Base-by-base conservation (phyloP, 805 yeast species). In the Zygoascus flipseniorum region DNA sequence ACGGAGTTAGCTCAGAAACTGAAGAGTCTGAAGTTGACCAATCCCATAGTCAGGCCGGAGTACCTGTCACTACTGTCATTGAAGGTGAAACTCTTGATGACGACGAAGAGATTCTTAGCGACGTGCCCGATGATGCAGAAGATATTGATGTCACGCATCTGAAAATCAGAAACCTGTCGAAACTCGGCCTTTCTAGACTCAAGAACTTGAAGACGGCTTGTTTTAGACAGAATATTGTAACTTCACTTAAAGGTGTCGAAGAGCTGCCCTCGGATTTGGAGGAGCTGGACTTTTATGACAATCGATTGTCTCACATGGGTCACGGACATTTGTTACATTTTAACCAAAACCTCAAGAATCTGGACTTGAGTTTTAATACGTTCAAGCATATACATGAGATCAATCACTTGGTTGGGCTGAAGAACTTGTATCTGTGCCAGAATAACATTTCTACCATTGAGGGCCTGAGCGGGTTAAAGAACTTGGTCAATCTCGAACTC, bases 361-460 rank as follows among this genome's bases (percentile, higher is more conserved):
- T 93, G 60, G 99, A 93, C 70, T 74, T 93, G 26, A 86, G 96
- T 23, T 93, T 93, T 72, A 93, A 93, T 69, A 86, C 84, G 65
- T 87, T 92, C 64, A 83, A 85, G 62, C 86, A 85, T 66, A 86
- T 92, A 63, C 86, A 87, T 70, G 87, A 89, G 66, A 60, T 92
- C 45, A 85, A 82, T 47, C 72, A 77, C 4, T 71, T 92, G 60
- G 72, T 69, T 1, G 73, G 83, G 5, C 69, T 93, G 60, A 81
- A 80, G 59, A 81, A 85, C 56, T 65, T 93, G 44, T 93, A 81
- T 65, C 82, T 93, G 69, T 96, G 95, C 42, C 97, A 92, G 65
- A 93, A 93, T 69, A 85, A 81, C 62, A 88, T 93, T 52, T 68
- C 77, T 14, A 83, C 79, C 54, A 88, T 93, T 59, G 82, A 81